Conservation (phyloP, 805 yeast genomes). For the Saccharomycopsis guyanensis region DNA sequence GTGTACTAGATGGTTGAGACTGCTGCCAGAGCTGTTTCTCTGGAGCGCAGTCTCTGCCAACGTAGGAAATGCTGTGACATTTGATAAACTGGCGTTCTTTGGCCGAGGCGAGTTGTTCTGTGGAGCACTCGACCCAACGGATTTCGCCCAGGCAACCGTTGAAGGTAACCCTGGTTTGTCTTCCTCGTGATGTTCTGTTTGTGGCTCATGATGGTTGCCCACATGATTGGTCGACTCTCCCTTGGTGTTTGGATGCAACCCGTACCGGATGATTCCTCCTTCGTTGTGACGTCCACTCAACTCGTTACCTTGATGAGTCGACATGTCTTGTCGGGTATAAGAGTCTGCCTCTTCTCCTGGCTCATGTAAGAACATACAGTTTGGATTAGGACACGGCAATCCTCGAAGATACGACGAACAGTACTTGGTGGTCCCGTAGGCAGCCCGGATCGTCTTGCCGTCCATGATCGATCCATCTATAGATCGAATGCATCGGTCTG, state of each 20-base stretch:
- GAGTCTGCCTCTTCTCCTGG: slow-evolving; percentile 99
- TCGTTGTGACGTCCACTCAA: slow-evolving; percentile 31
- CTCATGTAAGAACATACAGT: slow-evolving; percentile 97
- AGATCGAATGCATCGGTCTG: slow-evolving; percentile 84
- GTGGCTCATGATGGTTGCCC: slow-evolving; percentile 5
- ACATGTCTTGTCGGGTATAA: slow-evolving; percentile 71
- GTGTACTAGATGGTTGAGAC: slow-evolving; percentile 15
- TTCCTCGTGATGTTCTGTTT: slow-evolving; percentile 2
- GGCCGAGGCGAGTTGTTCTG: slow-evolving; percentile 23
- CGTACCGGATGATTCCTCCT: slow-evolving; percentile 27
- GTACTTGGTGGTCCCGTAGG: slow-evolving; percentile 97
- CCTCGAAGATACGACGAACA: slow-evolving; percentile 95
- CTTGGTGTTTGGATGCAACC: slow-evolving; percentile 24
- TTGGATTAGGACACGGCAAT: slow-evolving; percentile 95
- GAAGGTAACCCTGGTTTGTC: slow-evolving; percentile 50
- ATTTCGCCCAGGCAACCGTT: slow-evolving; percentile 60
- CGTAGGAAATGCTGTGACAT: slow-evolving; percentile 52
- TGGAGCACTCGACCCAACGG: slow-evolving; percentile 24
- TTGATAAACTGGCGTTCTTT: slow-evolving; percentile 26
- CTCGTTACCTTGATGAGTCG: slow-evolving; percentile 64
- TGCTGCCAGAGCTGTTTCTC: slow-evolving; percentile 27
- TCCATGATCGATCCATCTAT: slow-evolving; percentile 90
- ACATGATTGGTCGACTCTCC: not conserved
- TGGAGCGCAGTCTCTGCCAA: slow-evolving; percentile 39
- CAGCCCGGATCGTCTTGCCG: slow-evolving; percentile 84